Conservation (phyloP, 2,329 filamentous ascomycete species). For the Ceratocystis alfenasii region DNA sequence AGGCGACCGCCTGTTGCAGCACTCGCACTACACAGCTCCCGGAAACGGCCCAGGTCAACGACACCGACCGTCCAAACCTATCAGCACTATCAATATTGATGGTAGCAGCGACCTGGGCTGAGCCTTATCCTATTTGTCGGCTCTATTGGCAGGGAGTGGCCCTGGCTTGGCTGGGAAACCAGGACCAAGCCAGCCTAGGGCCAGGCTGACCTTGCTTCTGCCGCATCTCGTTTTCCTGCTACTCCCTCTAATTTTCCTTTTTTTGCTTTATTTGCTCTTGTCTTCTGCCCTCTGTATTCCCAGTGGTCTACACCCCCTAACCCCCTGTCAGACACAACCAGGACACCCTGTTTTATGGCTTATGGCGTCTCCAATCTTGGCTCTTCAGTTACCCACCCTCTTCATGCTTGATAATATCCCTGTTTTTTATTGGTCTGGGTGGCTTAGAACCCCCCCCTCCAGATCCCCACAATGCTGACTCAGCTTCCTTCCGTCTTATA, state of each 20-base stretch:
- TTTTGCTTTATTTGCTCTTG: background rate
- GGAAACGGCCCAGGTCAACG: no score
- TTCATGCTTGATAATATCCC: background rate
- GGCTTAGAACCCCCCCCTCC: no score
- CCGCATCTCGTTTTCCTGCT: background rate
- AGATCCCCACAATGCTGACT: slow-evolving; percentile 16
- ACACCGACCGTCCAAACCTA: no score
- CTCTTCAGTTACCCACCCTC: background rate
- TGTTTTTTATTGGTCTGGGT: background rate
- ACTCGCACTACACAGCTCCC: no score
- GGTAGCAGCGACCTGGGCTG: background rate
- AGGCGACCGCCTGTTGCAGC: no score
- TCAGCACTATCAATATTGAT: no score
- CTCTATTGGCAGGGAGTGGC: background rate
- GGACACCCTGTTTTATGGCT: background rate
- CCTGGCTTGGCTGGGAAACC: no score
- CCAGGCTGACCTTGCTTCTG: background rate
- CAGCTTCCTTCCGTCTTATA: slow-evolving; percentile 30
- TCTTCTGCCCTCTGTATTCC: background rate
- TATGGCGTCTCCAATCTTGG: background rate
- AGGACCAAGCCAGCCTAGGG: background rate
- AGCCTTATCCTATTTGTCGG: background rate
- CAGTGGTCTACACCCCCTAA: background rate
- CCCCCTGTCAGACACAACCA: background rate
- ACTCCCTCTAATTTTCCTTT: background rate